phyloP scores from a whole-genome alignment of 2,329 filamentous ascomycete species.

The Aspergillus puulaauensis region DNA sequence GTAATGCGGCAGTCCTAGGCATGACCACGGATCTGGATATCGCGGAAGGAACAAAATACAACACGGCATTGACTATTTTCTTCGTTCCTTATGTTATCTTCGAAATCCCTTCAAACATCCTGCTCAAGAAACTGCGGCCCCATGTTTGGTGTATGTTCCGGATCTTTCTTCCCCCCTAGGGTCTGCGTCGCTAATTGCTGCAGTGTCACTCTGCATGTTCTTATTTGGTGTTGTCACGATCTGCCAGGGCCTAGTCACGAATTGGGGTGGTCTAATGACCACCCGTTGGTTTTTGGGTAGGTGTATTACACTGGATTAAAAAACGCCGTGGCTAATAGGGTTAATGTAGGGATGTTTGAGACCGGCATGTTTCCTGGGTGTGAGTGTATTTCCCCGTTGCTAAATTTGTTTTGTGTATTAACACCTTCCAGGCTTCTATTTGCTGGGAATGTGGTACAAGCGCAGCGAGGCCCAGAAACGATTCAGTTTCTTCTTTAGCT shows the following conservation, averaged over 20 bases:
- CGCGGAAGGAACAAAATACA: conserved; percentile 58
- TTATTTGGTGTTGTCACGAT: conserved; percentile 74
- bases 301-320: neutral
- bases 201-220: conserved; percentile 77
- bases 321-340: neutral
- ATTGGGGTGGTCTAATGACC: conserved; percentile 72
- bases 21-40: conserved; percentile 64
- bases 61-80: conserved; percentile 76
- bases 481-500: conserved; percentile 91
- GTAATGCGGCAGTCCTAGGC: conserved; percentile 70
- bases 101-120: conserved; percentile 68
- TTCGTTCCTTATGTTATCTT: conserved; percentile 73
- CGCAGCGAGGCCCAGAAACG: conserved; percentile 85
- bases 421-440: conserved; percentile 47
- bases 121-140: conserved; percentile 67
- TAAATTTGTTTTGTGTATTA: neutral
- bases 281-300: conserved; percentile 78
- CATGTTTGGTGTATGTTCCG: conserved; percentile 60
- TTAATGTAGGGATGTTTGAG: conserved; percentile 59
- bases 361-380: conserved; percentile 71
- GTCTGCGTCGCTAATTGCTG: neutral
- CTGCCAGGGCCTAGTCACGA: conserved; percentile 74
- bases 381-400: conserved; percentile 29
- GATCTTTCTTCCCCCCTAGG: neutral
- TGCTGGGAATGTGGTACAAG: conserved; percentile 82